Evolutionary conservation across 495 filamentous ascomycete genomes (phyloP), one percentile per base, ranked within the genome.

Genomic region (Bathelium albidoporum): DNA sequence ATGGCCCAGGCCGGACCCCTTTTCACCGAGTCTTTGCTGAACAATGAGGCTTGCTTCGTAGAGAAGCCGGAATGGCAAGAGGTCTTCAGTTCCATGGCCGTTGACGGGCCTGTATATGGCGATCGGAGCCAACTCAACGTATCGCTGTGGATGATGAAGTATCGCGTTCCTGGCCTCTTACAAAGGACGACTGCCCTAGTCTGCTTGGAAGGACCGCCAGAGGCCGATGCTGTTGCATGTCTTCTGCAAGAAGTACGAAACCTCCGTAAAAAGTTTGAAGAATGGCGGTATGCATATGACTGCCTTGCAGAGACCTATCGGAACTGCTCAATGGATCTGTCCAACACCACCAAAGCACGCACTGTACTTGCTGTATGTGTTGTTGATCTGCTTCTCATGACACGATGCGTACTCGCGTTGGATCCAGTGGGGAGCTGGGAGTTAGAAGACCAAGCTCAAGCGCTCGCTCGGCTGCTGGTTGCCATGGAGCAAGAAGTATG

Each of bases 1-100:
- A 65, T 65, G n/a, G 66, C 69, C 24, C 66, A 70, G 28, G 59
- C 67, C 12, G 67, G 67, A n/a, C 69, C 69, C 7, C 61, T 73
- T 14, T 65, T 73, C 4, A 66, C 66, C 11, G 66, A 69, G 59
- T 60, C 31, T 20, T 43, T 69, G 26, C 31, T 66, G 1, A 61
- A 64, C 32, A 66, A 66, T 32, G 64, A 61, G n/a, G 29, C 58
- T 18, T 69, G 66, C 45, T 69, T 66, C 29, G 41, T 69, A 9
- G 66, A 66, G 41, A 36, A 59, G 32, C 36, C 58, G 16, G 64
- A 69, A 31, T 69, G 66, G 66, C 60, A 29, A n/a, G 52, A 4
- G 1, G 64, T 69, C 12, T 66, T 63, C 39, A 20, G 32, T 1
- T 69, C 66, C 24, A 39, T 69, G 45, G 59, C 29, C 55, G 22